Base-by-base conservation (phyloP, 2,329 filamentous ascomycete genomes). In the Colletotrichum lupini region DNA sequence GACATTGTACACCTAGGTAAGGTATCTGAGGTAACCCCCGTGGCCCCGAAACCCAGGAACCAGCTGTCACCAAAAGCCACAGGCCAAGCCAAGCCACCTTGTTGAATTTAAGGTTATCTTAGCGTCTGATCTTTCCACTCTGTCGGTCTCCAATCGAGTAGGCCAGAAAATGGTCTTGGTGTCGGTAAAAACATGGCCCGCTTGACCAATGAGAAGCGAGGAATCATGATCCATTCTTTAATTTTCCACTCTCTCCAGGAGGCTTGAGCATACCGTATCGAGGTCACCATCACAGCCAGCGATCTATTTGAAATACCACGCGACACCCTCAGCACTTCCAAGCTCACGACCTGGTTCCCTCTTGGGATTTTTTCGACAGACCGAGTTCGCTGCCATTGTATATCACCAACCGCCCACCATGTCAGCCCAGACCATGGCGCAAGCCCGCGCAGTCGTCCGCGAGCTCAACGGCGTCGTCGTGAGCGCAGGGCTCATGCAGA, bases 401-500 rank as follows among this genome's bases (percentile, higher is more conserved):
- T 16, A 22, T 26, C n/a, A 11, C 9, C 35, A 7, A n/a, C n/a
- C 32, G 24, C 14, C 28, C 56, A 56, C 49, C 26, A 86, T 87
- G 85, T 83, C 85, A n/a, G 79, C 76, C 16, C 77, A 79, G 52
- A 75, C 76, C 42, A 76, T 78, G 7, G 75, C 77, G 16, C 83
- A 84, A 42, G 83, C 85, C 69, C 83, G 83, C 67, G 82, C 81
- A 67, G 85, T 85, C 62, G 86, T 84, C 64, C 86, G 87, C 73
- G 86, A 90, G 78, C 80, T 91, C 70, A 87, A 88, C 74, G 93
- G 93, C 75, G 90, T 96, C 53, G 94, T 96, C 28, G 90, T 95
- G 62, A 94, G 93, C 55, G 91, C 93, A 7, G 94, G 94, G 24
- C 87, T 92, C 72, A 95, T 95, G 92, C 84, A 91, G 72, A 94